phyloP scores from a whole-genome alignment of 176 grass and related monocot genomes.

The Aegilops tauschii region DNA sequence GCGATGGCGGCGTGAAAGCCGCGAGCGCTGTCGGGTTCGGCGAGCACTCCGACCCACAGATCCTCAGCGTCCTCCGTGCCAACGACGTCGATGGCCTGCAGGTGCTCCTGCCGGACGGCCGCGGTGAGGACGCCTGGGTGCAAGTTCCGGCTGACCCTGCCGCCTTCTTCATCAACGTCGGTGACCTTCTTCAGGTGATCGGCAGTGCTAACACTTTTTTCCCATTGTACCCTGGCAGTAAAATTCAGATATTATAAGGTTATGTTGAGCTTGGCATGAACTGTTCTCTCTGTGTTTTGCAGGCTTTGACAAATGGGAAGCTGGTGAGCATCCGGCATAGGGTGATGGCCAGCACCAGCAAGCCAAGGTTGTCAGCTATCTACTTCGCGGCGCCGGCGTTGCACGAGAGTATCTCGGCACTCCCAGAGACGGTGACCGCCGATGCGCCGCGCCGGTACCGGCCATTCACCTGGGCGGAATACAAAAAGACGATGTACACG shows the following conservation, averaged over 20 bases:
- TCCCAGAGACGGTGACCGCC: constrained; percentile 46
- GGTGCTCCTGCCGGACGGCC: constrained; percentile 31
- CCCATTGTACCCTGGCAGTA: not conserved
- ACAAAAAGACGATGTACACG: constrained; percentile 91
- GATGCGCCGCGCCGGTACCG: constrained; percentile 39
- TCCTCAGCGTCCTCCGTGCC: constrained; percentile 74
- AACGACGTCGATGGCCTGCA: constrained; percentile 85
- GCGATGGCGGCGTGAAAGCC: not conserved
- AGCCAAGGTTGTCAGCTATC: constrained; percentile 56
- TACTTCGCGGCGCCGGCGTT: constrained; percentile 78
- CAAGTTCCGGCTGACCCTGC: constrained; percentile 59
- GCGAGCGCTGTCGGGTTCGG: constrained; percentile 61
- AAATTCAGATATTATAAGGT: not conserved
- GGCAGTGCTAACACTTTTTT: not conserved
- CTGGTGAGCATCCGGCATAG: constrained; percentile 78
- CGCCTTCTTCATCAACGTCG: constrained; percentile 76
- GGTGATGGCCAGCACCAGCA: constrained; percentile 64
- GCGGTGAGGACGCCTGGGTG: constrained; percentile 40
- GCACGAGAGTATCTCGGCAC: constrained; percentile 35
- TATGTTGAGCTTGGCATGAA: not conserved
- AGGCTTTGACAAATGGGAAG: constrained; percentile 90
- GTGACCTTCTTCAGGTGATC: constrained; percentile 82
- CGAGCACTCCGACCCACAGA: constrained; percentile 89
- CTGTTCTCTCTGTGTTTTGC: not conserved
- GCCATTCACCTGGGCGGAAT: constrained; percentile 83